Base-by-base conservation (phyloP, 75 land plant genomes). In the Larix kaempferi region DNA sequence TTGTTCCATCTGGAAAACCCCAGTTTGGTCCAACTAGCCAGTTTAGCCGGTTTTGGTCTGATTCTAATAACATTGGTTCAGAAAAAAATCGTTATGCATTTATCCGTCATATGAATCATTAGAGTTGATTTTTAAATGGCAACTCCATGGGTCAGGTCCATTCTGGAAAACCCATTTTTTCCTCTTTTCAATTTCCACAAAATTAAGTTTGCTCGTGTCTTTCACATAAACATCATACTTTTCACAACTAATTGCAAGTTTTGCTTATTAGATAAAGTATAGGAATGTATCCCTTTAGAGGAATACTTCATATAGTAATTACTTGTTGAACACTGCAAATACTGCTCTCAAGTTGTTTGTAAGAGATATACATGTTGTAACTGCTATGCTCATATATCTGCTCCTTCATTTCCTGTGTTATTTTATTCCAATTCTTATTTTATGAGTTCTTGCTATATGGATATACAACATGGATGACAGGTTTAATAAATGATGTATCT, bases 181-280 rank as follows among this genome's bases (percentile, higher is more conserved):
- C 54, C 54, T 10, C 54, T 49, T 0, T 49, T 10, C 1, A 49
- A 10, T 49, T 33, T 65, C 41, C 41, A 65, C 35, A 65, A 65
- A 16, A 29, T 33, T 6, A 65, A 6, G 33, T 35, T 35, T 65
- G 19, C 3, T 65, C 33, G 14, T 35, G 6, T 65, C 5, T 16
- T 17, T 19, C 69, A 65, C 35, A 65, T 65, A 39, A 69, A 2
- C 54, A 69, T 69, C 49, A 69, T 67, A 35, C 71, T 39, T 69
- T 41, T 39, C 73, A 3, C 22, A 69, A 15, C n/a, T 22, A 69
- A 69, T 7, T 69, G 22, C 23, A 21, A 8, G 21, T 4, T 7
- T 41, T 41, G 23, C 21, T n/a, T 69, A 41, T 69, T 41, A 39
- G 44, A 10, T 69, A 41, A 41, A 11, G 6, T 37, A 37, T n/a